Evolutionary conservation across 495 filamentous ascomycete species (phyloP), one percentile per base, ranked within the genome.

Genomic region (Aspergillus funiculosus): DNA sequence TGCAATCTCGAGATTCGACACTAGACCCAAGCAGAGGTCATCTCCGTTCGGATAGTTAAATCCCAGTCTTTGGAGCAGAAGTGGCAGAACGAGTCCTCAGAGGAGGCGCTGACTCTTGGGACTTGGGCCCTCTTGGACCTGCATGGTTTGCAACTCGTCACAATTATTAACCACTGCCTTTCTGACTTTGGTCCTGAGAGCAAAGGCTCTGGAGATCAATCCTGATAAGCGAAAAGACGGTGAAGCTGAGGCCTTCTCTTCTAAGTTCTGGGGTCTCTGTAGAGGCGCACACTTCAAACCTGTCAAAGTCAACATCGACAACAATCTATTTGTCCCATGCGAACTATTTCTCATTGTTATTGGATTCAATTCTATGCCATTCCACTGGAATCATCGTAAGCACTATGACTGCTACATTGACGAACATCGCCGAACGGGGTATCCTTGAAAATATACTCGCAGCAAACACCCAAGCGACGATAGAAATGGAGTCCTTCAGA

Each of bases 111-210:
- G 39, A n/a, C n/a, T n/a, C n/a, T n/a, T n/a, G n/a, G n/a, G n/a
- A n/a, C n/a, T n/a, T n/a, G n/a, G n/a, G n/a, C n/a, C n/a, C n/a
- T n/a, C 49, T 52, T 48, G 53, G 51, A 46, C 32, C 38, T 54
- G 55, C 51, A 54, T 10, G 50, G 37, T 54, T 30, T 21, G 46
- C n/a, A 19, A 21, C 43, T 44, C 40, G 42, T 54, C 55, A 58
- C 55, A 53, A 22, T 28, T 39, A 14, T 29, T 50, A 43, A 38
- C 18, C 41, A 13, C 10, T 20, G 20, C 39, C 25, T 37, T 26
- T 42, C 27, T 29, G 25, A 19, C 4, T 30, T 25, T 44, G 41
- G 22, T 44, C 41, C 29, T 20, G 30, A 15, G 30, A 24, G 17
- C 4, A 10, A 30, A 11, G 17, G 18, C 10, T 20, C 18, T 31